Evolutionary conservation across 1,139 yeast species (phyloP), one percentile per base, ranked within the genome.

Genomic region (Kurtzmaniella quercitrusa): DNA sequence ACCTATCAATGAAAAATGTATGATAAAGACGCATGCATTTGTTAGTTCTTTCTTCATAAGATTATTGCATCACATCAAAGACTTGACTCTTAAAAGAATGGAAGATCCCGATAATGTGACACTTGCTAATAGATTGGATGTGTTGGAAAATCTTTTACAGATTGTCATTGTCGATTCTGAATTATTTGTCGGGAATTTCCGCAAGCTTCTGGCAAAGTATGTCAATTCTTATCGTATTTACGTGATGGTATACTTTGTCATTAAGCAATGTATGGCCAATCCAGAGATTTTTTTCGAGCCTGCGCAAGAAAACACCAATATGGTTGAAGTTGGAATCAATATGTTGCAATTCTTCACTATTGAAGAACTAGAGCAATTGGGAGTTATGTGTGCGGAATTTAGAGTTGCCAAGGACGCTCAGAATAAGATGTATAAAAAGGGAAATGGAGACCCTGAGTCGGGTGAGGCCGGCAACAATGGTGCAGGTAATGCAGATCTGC

Each of bases 21-120:
- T 72, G 74, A 66, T 70, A 38, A 71, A 69, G 48, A 63, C 72
- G 4, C 77, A 71, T 50, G 60, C 64, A 40, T 70, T 70, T 47
- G 52, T 71, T 30, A 59, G 74, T 0, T 65, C 74, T 5, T 66
- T 71, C 39, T 72, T 72, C 50, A 67, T 68, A 3, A 56, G 78
- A 41, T 56, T 72, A 23, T 54, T 72, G 21, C 74, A 70, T 46
- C 68, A 70, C 45, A 70, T 68, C 48, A 65, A 65, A 46, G 60
- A 61, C 9, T 57, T 71, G 23, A 55, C 68, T 3, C 47, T 60
- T 30, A 56, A 60, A 43, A 53, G 51, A 45, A 34, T 39, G 30
- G 43, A 34, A 5, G 41, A 38, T 2, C 40, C 47, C 9, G 19
- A 32, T 11, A 37, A 40, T 38, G 59, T 61, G 34, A 44, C 54